These are phyloP conservation scores for Lantana camara DNA, from an alignment of 257 asterid genomes.

Conservation along the genomic window DNA sequence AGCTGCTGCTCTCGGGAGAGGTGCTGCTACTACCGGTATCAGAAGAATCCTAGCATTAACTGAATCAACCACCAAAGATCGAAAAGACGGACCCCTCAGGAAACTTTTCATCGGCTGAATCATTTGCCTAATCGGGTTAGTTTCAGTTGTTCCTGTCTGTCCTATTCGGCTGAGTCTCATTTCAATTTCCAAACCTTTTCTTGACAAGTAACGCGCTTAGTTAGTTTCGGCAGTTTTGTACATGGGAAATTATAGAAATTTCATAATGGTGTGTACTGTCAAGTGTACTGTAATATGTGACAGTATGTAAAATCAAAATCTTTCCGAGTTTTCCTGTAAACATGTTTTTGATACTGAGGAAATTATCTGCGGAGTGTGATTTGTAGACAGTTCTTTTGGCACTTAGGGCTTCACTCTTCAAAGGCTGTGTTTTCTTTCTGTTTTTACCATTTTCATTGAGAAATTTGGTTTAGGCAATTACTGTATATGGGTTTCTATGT, in stretches of 20 bases:
- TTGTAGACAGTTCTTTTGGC: too few relatives aligned
- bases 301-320: too few relatives aligned
- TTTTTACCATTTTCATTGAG: background rate
- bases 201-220: conserved; percentile 17
- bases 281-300: background rate
- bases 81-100: conserved; percentile 90
- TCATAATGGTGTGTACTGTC: background rate
- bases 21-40: conserved; percentile 93
- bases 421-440: background rate
- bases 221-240: conserved; percentile 24
- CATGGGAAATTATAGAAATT: conserved; percentile 9
- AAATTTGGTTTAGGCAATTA: too few relatives aligned
- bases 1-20: conserved; percentile 98
- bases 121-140: conserved; percentile 22
- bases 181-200: background rate
- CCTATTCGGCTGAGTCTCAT: background rate
- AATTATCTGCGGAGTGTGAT: background rate
- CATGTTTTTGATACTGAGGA: background rate
- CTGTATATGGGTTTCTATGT: too few relatives aligned
- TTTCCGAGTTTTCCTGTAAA: background rate
- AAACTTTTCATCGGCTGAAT: conserved; percentile 85
- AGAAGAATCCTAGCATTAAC: conserved; percentile 89
- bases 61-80: conserved; percentile 84
- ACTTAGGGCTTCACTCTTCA: too few relatives aligned
- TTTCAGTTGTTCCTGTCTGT: conserved; percentile 7